A percentile compares a stretch with the other conserved stretches of the same genome.
Evolutionary conservation across 2,329 filamentous ascomycete genomes (phyloP).

Genomic region (Lachnellula willkommii): DNA sequence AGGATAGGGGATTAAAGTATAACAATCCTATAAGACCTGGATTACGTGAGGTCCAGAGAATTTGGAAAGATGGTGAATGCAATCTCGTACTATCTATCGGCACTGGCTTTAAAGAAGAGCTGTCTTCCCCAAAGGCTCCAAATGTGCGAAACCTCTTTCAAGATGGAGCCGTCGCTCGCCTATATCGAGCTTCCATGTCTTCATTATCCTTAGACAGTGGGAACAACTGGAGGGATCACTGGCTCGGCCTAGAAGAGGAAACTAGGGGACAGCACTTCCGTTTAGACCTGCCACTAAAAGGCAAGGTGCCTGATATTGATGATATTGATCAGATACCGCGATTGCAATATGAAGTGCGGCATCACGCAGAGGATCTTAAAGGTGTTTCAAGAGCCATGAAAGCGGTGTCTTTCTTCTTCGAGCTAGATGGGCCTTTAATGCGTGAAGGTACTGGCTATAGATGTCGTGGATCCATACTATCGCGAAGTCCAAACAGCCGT

Average conservation of each 20-base stretch:
- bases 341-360: slow-evolving; percentile 13
- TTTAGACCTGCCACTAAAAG: slow-evolving; percentile 18
- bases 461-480: slow-evolving; percentile 19
- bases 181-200: slow-evolving; percentile 22
- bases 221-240: slow-evolving; percentile 20
- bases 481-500: slow-evolving; percentile 14
- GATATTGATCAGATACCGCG: slow-evolving; percentile 16
- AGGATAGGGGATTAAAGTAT: slow-evolving; percentile 20
- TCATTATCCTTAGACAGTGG: slow-evolving; percentile 21
- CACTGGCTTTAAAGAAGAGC: slow-evolving; percentile 16
- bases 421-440: slow-evolving; percentile 13
- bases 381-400: slow-evolving; percentile 13
- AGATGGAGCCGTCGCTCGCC: slow-evolving; percentile 10
- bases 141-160: slow-evolving; percentile 18
- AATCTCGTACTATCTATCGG: slow-evolving; percentile 19
- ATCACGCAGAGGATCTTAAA: slow-evolving; percentile 13
- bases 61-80: slow-evolving; percentile 14
- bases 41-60: slow-evolving; percentile 12
- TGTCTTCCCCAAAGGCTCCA: slow-evolving; percentile 10
- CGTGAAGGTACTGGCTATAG: slow-evolving; percentile 12
- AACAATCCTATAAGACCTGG: slow-evolving; percentile 21
- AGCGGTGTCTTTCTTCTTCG: slow-evolving; percentile 23
- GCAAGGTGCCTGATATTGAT: slow-evolving; percentile 17
- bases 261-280: slow-evolving; percentile 17
- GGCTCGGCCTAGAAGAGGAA: slow-evolving; percentile 17